These are phyloP conservation scores for Pyropia yezoensis DNA, from an alignment of 23 red algal genomes.

Conservation along the genomic window DNA sequence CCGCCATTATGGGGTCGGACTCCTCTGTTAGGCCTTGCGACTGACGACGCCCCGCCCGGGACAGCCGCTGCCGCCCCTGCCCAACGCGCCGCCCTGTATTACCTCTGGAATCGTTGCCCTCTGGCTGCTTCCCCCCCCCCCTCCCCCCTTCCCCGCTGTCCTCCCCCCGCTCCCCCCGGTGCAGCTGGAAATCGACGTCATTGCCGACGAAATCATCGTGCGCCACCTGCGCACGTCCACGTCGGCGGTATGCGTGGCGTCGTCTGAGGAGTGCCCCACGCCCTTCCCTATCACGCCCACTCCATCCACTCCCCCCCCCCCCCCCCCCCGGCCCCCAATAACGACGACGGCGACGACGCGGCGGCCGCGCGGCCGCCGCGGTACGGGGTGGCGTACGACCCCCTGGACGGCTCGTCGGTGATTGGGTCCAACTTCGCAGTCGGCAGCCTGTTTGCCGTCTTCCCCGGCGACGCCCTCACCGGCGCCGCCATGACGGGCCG, in stretches of 20 bases:
- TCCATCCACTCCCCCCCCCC: background rate
- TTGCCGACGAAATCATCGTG: conserved; percentile 45
- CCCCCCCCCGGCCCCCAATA: too few species aligned
- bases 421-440: conserved; percentile 82
- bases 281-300: too few species aligned
- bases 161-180: too few species aligned
- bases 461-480: conserved; percentile 21
- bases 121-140: too few species aligned
- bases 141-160: too few species aligned
- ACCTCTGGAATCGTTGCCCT: too few species aligned
- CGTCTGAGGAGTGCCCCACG: conserved; percentile 45
- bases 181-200: conserved; percentile 51
- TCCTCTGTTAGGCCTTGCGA: too few species aligned
- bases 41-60: too few species aligned
- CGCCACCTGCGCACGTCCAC: conserved; percentile 11
- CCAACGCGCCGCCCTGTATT: too few species aligned
- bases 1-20: too few species aligned
- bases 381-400: conserved; percentile 78
- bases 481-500: conserved; percentile 17
- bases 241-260: conserved; percentile 26
- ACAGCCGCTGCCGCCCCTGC: too few species aligned
- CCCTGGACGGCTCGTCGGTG: conserved; percentile 82
- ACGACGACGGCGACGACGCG: conserved; percentile 3
- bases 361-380: conserved; percentile 2
- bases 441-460: conserved; percentile 85